Evolutionary conservation across 2,329 filamentous ascomycete species (phyloP), one percentile per base, ranked within the genome.

Genomic region (Colletotrichum aenigma): DNA sequence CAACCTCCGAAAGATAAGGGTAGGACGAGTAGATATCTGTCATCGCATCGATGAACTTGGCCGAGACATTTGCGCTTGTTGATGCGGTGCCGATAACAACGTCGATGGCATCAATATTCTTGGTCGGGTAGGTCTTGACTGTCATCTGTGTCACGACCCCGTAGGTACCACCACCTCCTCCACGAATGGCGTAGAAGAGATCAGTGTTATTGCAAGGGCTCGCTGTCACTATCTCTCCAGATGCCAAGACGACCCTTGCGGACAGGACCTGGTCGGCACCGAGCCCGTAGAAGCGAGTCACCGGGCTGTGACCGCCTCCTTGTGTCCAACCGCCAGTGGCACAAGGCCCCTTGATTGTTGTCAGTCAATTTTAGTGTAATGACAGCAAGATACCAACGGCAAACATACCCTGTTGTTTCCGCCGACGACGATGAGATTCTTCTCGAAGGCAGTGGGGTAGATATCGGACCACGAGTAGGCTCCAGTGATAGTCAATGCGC

Each of bases 231-330:
- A 78, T 48, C 3, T 80, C 77, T 3, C 82, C 79, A 21, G 82
- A 78, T 30, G 82, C 80, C 12, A 82, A 74, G 4, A 84, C 79
- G 4, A 84, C 79, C 1, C 71, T 80, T 15, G 82, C 82, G 12
- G 79, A 79, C n/a, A 80, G 66, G 26, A 84, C 78, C 15, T 79
- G 79, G 60, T 84, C 82, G 1, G 81, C 76, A 1, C 80, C 81
- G 15, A 84, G 77, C 18, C 81, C 82, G 10, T 87, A 88, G 6
- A 78, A 80, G 1, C 86, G 86, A 8, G 80, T 81, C 1, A 91
- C 81, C 1, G 85, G 80, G 0, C 85, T 86, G 77, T 91, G 89
- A 0, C 91, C 91, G n/a, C 89, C 90, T 4, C 89, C 90, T 79
- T 89, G 87, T 1, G 83, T 86, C 77, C 88, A 92, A 1, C 90